Evolutionary conservation across 345 rosid genomes (phyloP).

Genomic region (Schrenkiella parvula): DNA sequence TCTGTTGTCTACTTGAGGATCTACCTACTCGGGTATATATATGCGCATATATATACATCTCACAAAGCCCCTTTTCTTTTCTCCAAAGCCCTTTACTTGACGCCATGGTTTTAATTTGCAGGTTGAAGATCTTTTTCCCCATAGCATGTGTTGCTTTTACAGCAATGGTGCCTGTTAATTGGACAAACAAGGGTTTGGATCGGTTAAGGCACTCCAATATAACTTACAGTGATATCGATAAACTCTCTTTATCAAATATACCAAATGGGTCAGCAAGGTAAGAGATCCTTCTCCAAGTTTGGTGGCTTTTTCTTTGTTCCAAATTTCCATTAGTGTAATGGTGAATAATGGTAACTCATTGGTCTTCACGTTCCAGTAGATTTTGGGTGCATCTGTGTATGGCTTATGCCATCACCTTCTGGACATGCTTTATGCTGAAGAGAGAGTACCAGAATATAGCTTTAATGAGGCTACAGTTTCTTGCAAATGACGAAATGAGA

Average conservation of each 20-base stretch:
- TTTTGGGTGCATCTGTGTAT: conserved; percentile 90
- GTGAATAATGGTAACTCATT: neutral
- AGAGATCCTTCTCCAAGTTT: neutral
- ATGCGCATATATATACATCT: neutral
- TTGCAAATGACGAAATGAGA: conserved; percentile 73
- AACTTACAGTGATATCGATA: conserved; percentile 66
- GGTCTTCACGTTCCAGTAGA: conserved; percentile 36
- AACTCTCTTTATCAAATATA: conserved; percentile 83
- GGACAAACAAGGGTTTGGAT: conserved; percentile 68
- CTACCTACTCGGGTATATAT: conserved; percentile 72
- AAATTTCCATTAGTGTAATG: neutral
- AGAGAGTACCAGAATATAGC: conserved; percentile 77
- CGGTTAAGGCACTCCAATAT: conserved; percentile 27
- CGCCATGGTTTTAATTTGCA: conserved; percentile 31
- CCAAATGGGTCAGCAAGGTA: conserved; percentile 76
- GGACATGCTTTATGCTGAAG: conserved; percentile 90
- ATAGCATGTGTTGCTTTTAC: conserved; percentile 70
- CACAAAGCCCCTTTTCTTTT: neutral
- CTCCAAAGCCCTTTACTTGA: neutral
- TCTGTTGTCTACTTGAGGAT: conserved; percentile 88
- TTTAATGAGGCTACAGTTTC: conserved; percentile 82
- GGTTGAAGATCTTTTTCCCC: conserved; percentile 85
- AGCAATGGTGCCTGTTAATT: conserved; percentile 76
- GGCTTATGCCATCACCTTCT: conserved; percentile 84
- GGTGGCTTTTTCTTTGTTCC: neutral